Percentiles rank a stretch among this genome's conserved stretches.
Evolutionary conservation across 805 yeast genomes (phyloP).

Genomic region (Starmerella vitae): DNA sequence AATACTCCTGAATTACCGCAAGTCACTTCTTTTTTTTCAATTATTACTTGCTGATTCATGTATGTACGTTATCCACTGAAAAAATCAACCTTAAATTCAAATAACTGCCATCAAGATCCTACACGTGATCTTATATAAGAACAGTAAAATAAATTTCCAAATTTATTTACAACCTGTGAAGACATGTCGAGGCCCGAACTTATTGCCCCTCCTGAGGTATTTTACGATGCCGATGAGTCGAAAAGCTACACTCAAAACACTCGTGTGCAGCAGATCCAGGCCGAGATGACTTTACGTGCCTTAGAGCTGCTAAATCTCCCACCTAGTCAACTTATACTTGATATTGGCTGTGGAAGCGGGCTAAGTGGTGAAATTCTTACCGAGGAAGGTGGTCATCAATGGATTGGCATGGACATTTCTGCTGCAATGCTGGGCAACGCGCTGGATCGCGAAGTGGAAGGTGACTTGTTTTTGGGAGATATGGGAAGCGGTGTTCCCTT

Average conservation of each 20-base stretch:
- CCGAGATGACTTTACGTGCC: slow-evolving; percentile 91
- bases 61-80: no score
- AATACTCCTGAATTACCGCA: no score
- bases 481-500: slow-evolving; percentile 92
- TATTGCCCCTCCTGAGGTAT: slow-evolving; percentile 91
- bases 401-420: slow-evolving; percentile 95
- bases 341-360: slow-evolving; percentile 96
- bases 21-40: no score
- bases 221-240: slow-evolving; percentile 84
- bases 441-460: slow-evolving; percentile 80
- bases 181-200: slow-evolving; percentile 91
- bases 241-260: slow-evolving; percentile 81
- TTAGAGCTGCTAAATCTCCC: slow-evolving; percentile 72
- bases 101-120: no score
- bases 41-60: no score
- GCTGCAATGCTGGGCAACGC: slow-evolving; percentile 95
- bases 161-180: no score
- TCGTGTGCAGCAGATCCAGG: slow-evolving; percentile 97
- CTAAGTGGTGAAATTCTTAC: slow-evolving; percentile 85
- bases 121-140: no score
- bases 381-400: slow-evolving; percentile 73
- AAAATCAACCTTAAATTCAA: no score
- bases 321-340: slow-evolving; percentile 55
- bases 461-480: slow-evolving; percentile 82
- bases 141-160: no score